A percentile compares a stretch with the other conserved stretches of the same genome.
Conservation (phyloP, 1,284 basidiomycete species). For the Laetiporus sulphureus region DNA sequence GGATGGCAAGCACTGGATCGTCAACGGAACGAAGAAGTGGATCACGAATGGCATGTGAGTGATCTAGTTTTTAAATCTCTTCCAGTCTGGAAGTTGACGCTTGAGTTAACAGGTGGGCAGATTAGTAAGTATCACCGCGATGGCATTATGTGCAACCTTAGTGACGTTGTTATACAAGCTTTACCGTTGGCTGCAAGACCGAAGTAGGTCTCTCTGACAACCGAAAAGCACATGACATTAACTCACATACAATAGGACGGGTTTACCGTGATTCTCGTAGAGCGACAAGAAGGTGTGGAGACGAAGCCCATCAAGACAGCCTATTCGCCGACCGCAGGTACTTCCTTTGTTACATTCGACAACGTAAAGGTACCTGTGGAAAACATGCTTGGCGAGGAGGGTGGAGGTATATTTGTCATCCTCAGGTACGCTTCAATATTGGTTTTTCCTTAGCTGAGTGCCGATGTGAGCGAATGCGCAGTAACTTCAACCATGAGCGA, state of each 20-base stretch:
- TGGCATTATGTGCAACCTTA: too few species aligned
- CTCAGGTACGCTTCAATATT: constrained; percentile 36
- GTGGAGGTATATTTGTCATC: constrained; percentile 79
- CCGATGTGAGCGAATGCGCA: constrained; percentile 9
- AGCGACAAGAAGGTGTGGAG: constrained; percentile 70
- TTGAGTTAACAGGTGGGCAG: constrained; percentile 2
- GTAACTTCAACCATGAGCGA: constrained; percentile 67
- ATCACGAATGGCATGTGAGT: constrained; percentile 74
- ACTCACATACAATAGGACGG: constrained; percentile 43
- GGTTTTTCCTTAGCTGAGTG: neutral
- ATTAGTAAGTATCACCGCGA: constrained; percentile 6
- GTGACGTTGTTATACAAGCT: constrained; percentile 27
- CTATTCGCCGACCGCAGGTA: constrained; percentile 74
- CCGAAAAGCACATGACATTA: neutral
- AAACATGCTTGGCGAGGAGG: constrained; percentile 81
- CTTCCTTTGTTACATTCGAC: constrained; percentile 84
- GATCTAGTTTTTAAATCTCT: neutral
- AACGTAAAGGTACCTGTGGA: constrained; percentile 83
- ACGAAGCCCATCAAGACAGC: constrained; percentile 85
- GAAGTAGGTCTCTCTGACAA: constrained; percentile 40
- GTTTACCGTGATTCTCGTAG: constrained; percentile 80
- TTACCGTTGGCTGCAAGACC: constrained; percentile 58
- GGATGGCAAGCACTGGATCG: constrained; percentile 81
- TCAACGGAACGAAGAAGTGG: constrained; percentile 83
- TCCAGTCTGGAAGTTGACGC: neutral